phyloP scores from a whole-genome alignment of 768 basidiomycete species.

The Psilocybe cubensis region DNA sequence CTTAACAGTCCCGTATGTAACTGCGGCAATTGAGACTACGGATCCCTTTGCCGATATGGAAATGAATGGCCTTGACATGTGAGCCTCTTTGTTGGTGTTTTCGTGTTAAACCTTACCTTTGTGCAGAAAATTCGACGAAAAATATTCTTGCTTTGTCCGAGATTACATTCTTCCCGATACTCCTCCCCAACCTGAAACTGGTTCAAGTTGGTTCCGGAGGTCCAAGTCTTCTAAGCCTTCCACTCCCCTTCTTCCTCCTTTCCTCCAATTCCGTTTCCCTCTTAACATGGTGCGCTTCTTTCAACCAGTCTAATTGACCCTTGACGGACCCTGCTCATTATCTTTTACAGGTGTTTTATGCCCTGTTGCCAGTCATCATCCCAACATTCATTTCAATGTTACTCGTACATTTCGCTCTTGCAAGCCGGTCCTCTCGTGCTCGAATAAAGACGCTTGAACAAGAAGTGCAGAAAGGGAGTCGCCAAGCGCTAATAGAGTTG shows the following conservation, averaged over 20 bases:
- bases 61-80: slow-evolving; percentile 67
- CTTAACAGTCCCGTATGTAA: slow-evolving; percentile 80
- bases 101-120: neutral
- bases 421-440: slow-evolving; percentile 59
- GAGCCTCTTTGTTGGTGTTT: slow-evolving; percentile 22
- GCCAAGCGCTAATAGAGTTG: slow-evolving; percentile 57
- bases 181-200: slow-evolving; percentile 39
- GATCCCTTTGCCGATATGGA: slow-evolving; percentile 67
- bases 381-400: slow-evolving; percentile 59
- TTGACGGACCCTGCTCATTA: slow-evolving; percentile 1
- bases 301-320: neutral
- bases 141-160: slow-evolving; percentile 61
- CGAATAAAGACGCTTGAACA: slow-evolving; percentile 70
- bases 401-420: slow-evolving; percentile 59
- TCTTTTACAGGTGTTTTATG: slow-evolving; percentile 49
- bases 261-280: slow-evolving; percentile 64
- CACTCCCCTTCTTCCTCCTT: slow-evolving; percentile 58
- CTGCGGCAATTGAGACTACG: slow-evolving; percentile 68
- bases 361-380: slow-evolving; percentile 64
- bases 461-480: slow-evolving; percentile 42
- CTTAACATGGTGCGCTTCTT: slow-evolving; percentile 64
- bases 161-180: slow-evolving; percentile 48
- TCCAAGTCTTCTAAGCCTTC: slow-evolving; percentile 39
- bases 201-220: slow-evolving; percentile 50
- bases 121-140: slow-evolving; percentile 55